phyloP scores from a whole-genome alignment of 2,329 filamentous ascomycete genomes.

The Parastagonospora nodorum region DNA sequence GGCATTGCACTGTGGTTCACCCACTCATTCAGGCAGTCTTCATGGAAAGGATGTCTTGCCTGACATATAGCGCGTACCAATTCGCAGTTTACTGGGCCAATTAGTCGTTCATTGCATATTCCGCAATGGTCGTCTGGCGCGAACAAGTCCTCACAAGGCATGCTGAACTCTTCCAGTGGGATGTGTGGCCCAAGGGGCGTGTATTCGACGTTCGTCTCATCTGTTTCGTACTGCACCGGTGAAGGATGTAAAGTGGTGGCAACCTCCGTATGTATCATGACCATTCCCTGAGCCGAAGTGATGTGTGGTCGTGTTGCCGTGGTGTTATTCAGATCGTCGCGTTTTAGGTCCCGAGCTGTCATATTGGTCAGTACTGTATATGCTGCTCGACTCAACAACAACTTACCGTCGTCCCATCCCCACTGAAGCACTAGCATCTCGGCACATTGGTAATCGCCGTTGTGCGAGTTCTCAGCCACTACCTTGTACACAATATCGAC shows the following conservation, averaged over 20 bases:
- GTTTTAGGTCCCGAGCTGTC: not conserved
- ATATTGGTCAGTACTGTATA: not conserved
- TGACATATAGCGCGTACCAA: not conserved
- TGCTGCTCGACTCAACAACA: not conserved
- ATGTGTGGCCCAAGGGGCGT: too few relatives aligned
- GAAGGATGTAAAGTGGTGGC: not conserved
- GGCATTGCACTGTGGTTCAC: slow-evolving; percentile 5
- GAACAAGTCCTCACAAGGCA: not conserved
- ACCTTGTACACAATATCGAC: not conserved
- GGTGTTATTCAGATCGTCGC: not conserved
- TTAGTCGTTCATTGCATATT: not conserved
- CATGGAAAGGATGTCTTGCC: slow-evolving; percentile 3
- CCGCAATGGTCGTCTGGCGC: not conserved
- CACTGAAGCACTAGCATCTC: not conserved
- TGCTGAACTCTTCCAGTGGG: not conserved
- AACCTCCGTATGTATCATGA: too few relatives aligned
- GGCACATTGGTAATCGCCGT: not conserved
- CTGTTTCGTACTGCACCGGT: not conserved
- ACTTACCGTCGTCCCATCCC: not conserved
- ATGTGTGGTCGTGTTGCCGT: not conserved
- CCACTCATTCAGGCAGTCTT: slow-evolving; percentile 4
- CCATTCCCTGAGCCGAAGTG: too few relatives aligned
- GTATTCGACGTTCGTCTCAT: too few relatives aligned
- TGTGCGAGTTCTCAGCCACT: not conserved
- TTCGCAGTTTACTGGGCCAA: too few relatives aligned